These are phyloP conservation scores for Tetradesmus obliquus DNA, from an alignment of 139 green algal species.

Conservation along the genomic window DNA sequence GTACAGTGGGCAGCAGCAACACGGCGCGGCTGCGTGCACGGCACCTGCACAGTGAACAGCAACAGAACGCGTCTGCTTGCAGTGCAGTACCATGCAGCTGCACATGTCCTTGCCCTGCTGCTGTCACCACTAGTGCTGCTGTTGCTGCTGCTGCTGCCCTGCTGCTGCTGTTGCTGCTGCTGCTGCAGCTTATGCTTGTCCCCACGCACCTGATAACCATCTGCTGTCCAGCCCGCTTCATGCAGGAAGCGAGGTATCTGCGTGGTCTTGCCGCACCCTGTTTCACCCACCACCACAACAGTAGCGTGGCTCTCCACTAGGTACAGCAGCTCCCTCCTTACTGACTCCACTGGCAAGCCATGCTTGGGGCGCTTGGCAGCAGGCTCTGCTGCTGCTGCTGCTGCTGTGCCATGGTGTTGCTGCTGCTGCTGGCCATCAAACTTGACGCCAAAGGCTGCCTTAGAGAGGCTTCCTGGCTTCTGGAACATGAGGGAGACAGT, in stretches of 20 bases:
- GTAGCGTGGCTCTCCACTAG: slow-evolving; percentile 81
- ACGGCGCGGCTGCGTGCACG: slow-evolving; percentile 87
- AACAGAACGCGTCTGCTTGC: slow-evolving; percentile 89
- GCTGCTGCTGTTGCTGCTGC: background rate
- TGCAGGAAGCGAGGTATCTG: slow-evolving; percentile 86
- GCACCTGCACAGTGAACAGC: slow-evolving; percentile 66
- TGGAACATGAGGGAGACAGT: slow-evolving; percentile 23
- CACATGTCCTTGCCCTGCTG: background rate
- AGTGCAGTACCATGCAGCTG: slow-evolving; percentile 55
- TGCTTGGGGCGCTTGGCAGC: background rate
- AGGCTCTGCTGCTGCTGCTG: background rate
- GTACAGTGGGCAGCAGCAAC: slow-evolving; percentile 75
- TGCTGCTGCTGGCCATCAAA: slow-evolving; percentile 18
- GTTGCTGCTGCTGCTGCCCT: background rate
- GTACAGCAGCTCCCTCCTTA: slow-evolving; percentile 79
- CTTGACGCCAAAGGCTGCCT: slow-evolving; percentile 44
- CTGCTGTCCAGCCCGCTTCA: slow-evolving; percentile 66
- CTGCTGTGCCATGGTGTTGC: background rate
- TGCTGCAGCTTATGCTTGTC: background rate
- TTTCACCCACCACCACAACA: slow-evolving; percentile 94
- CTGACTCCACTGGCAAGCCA: slow-evolving; percentile 48
- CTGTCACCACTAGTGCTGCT: background rate
- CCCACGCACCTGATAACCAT: slow-evolving; percentile 42
- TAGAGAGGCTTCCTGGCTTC: slow-evolving; percentile 31
- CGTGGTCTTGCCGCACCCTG: slow-evolving; percentile 94